phyloP scores from a whole-genome alignment of 2,329 filamentous ascomycete species.

The Onygenales sp. region DNA sequence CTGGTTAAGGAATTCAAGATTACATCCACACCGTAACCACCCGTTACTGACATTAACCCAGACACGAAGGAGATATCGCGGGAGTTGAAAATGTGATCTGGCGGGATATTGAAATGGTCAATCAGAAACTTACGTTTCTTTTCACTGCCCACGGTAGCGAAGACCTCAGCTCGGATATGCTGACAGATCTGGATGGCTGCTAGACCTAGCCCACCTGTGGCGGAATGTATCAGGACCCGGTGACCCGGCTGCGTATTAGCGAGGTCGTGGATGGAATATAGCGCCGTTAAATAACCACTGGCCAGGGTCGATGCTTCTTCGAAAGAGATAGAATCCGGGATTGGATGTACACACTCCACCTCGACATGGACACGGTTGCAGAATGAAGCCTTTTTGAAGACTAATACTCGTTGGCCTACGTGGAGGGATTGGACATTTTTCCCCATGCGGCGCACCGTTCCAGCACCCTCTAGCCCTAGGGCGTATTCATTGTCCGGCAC shows the following conservation, averaged over 20 bases:
- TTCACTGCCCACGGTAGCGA: constrained; percentile 15
- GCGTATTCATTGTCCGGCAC: not conserved
- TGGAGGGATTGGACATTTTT: not conserved
- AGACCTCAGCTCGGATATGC: constrained; percentile 6
- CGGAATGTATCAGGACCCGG: constrained; percentile 19
- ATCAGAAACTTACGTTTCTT: constrained; percentile 15
- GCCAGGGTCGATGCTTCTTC: constrained; percentile 19
- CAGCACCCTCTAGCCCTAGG: constrained; percentile 4
- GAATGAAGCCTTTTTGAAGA: constrained; percentile 1
- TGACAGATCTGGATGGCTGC: constrained; percentile 15
- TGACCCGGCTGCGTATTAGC: constrained; percentile 8
- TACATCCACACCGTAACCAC: constrained; percentile 16
- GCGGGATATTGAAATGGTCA: constrained; percentile 10
- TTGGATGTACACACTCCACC: constrained; percentile 2
- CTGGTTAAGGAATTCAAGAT: constrained; percentile 21
- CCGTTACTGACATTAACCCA: constrained; percentile 14
- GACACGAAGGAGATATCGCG: constrained; percentile 11
- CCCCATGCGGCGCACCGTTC: constrained; percentile 5
- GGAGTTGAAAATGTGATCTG: constrained; percentile 17
- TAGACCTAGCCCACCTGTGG: constrained; percentile 14
- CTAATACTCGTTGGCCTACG: constrained; percentile 1
- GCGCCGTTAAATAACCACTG: constrained; percentile 14
- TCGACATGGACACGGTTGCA: constrained; percentile 8
- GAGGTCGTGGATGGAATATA: constrained; percentile 16
- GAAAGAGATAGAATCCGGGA: constrained; percentile 20